A percentile compares a stretch with the other conserved stretches of the same genome.
phyloP scores from a whole-genome alignment of 2,329 filamentous ascomycete species.

The Botryotinia convoluta region DNA sequence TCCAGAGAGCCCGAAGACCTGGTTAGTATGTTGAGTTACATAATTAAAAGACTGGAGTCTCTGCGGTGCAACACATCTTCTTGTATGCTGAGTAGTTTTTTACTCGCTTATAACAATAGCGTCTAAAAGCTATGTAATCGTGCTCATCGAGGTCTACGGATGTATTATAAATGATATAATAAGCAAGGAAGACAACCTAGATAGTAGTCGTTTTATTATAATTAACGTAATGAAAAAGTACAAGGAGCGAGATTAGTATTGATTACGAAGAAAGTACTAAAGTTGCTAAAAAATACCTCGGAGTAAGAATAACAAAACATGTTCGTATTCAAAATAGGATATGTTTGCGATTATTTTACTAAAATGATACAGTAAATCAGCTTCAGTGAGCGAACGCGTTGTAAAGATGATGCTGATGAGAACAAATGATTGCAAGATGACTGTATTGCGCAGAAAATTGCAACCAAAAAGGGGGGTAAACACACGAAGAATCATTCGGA shows the following conservation, averaged over 20 bases:
- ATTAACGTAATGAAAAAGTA: no score
- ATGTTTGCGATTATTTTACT: background rate
- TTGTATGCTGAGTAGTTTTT: background rate
- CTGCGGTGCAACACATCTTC: background rate
- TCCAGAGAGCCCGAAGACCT: constrained; percentile 1
- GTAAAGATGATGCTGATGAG: background rate
- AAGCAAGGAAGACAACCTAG: background rate
- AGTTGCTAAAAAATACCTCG: background rate
- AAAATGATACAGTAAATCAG: background rate
- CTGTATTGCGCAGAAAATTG: background rate
- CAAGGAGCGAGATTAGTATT: background rate
- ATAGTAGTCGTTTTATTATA: background rate
- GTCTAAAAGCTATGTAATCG: background rate
- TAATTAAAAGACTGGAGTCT: background rate
- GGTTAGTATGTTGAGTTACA: background rate
- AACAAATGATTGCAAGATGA: background rate
- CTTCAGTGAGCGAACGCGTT: background rate
- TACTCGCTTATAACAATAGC: background rate
- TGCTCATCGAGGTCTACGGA: background rate
- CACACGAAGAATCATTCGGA: background rate
- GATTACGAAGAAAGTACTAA: background rate
- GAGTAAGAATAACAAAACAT: background rate
- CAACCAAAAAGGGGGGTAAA: background rate
- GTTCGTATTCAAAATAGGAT: background rate
- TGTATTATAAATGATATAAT: background rate